phyloP scores from a whole-genome alignment of 805 yeast genomes.

The Kazachstania kunashirensis region DNA sequence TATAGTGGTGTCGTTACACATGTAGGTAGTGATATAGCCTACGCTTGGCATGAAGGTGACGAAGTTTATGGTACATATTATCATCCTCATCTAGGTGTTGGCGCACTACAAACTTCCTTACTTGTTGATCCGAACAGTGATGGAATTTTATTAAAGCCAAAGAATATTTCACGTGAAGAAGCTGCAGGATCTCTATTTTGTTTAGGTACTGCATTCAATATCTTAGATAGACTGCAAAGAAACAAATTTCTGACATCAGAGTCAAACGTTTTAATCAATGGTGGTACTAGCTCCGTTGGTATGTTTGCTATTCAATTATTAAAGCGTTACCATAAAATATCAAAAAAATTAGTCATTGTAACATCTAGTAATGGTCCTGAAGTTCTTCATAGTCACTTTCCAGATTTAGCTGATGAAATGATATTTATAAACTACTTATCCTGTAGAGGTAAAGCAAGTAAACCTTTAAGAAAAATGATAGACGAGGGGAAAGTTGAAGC shows the following conservation, averaged over 20 bases:
- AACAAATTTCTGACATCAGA: slow-evolving; percentile 28
- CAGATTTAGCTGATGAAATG: slow-evolving; percentile 34
- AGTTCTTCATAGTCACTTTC: slow-evolving; percentile 33
- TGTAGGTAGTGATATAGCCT: slow-evolving; percentile 39
- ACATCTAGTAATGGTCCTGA: slow-evolving; percentile 46
- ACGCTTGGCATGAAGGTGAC: slow-evolving; percentile 45
- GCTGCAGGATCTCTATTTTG: slow-evolving; percentile 60
- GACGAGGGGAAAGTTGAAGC: slow-evolving; percentile 25
- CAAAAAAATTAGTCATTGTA: slow-evolving; percentile 43
- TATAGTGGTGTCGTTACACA: slow-evolving; percentile 50
- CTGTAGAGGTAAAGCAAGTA: slow-evolving; percentile 27
- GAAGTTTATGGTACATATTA: slow-evolving; percentile 53
- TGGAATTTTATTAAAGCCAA: slow-evolving; percentile 38
- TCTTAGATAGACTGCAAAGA: slow-evolving; percentile 29
- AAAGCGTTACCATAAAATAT: slow-evolving; percentile 39
- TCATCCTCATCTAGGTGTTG: slow-evolving; percentile 42
- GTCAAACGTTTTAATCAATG: slow-evolving; percentile 53
- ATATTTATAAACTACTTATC: slow-evolving; percentile 29
- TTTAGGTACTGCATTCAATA: slow-evolving; percentile 51
- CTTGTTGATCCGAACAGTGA: slow-evolving; percentile 46
- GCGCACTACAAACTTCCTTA: slow-evolving; percentile 50
- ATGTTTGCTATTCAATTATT: slow-evolving; percentile 50
- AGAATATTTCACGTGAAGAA: slow-evolving; percentile 36
- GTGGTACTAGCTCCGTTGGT: slow-evolving; percentile 72
- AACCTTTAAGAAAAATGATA: slow-evolving; percentile 26